These are phyloP conservation scores for Craterostigma plantagineum DNA, from an alignment of 257 asterid genomes.

Conservation along the genomic window DNA sequence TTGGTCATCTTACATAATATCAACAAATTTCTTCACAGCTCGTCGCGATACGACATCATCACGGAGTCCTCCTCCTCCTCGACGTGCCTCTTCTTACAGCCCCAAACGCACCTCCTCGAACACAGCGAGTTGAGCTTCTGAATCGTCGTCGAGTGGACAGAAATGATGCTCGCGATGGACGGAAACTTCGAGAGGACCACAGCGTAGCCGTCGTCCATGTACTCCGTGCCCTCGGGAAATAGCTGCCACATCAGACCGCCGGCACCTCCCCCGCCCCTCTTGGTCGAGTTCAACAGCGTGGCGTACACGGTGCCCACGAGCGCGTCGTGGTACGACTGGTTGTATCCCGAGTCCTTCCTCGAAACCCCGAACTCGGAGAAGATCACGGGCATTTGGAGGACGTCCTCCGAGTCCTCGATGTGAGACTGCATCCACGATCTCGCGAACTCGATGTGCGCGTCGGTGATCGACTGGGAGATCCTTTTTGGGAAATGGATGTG, in stretches of 20 bases:
- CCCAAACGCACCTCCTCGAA: slow-evolving; percentile 68
- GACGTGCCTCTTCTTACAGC: slow-evolving; percentile 59
- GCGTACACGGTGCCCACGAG: slow-evolving; percentile 45
- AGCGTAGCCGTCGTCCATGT: slow-evolving; percentile 93
- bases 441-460: slow-evolving; percentile 56
- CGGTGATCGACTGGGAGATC: slow-evolving; percentile 56
- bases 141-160: slow-evolving; percentile 52
- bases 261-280: slow-evolving; percentile 61
- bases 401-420: slow-evolving; percentile 61
- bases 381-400: slow-evolving; percentile 67
- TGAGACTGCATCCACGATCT: slow-evolving; percentile 86
- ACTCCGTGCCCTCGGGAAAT: slow-evolving; percentile 75
- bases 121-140: slow-evolving; percentile 43
- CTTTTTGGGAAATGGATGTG: slow-evolving; percentile 25
- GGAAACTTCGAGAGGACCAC: slow-evolving; percentile 53
- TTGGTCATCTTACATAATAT: too few relatives aligned
- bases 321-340: slow-evolving; percentile 31
- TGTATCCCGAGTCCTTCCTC: slow-evolving; percentile 59
- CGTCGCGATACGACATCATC: too few relatives aligned
- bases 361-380: slow-evolving; percentile 73
- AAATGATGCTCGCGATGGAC: slow-evolving; percentile 31
- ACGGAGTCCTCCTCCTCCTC: slow-evolving; percentile 3
- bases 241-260: slow-evolving; percentile 84
- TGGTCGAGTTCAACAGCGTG: slow-evolving; percentile 43
- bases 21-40: too few relatives aligned